Percentiles rank a stretch among this genome's conserved stretches.
Evolutionary conservation across 306 rosid genomes (phyloP).

Genomic region (Phaseolus lunatus): DNA sequence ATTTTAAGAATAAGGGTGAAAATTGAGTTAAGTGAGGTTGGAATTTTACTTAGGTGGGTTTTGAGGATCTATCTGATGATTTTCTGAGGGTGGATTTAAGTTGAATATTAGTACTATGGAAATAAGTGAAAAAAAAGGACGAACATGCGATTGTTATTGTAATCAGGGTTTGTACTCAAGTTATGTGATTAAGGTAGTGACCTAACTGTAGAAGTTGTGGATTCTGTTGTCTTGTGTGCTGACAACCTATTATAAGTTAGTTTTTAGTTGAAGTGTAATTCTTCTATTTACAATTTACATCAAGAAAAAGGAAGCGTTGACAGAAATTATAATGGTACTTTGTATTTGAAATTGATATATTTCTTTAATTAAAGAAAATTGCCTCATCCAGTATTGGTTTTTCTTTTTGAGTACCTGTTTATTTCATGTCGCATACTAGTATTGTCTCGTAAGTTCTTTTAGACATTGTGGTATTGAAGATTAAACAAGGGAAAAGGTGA

Average conservation of each 20-base stretch:
- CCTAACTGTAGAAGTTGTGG: constrained; percentile 5
- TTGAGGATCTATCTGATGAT: constrained; percentile 11
- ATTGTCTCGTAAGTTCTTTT: neutral
- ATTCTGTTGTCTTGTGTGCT: neutral
- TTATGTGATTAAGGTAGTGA: constrained; percentile 15
- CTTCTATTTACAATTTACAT: neutral
- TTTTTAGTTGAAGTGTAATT: constrained; percentile 19
- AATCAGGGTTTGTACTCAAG: constrained; percentile 2
- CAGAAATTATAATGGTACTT: neutral
- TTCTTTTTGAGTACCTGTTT: neutral
- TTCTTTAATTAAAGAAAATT: neutral
- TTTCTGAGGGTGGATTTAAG: neutral
- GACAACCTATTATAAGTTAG: constrained; percentile 3
- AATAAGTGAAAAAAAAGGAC: neutral
- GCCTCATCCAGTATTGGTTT: neutral
- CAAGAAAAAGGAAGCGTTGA: neutral
- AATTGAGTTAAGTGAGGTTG: neutral
- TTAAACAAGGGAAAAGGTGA: neutral
- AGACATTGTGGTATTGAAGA: neutral
- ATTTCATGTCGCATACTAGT: neutral
- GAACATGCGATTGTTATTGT: constrained; percentile 26
- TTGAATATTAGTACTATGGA: neutral
- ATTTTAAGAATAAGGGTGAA: neutral
- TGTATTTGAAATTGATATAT: neutral
- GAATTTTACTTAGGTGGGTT: neutral